Conservation (phyloP, 1,284 basidiomycete species). For the Porogramme epimiltina region DNA sequence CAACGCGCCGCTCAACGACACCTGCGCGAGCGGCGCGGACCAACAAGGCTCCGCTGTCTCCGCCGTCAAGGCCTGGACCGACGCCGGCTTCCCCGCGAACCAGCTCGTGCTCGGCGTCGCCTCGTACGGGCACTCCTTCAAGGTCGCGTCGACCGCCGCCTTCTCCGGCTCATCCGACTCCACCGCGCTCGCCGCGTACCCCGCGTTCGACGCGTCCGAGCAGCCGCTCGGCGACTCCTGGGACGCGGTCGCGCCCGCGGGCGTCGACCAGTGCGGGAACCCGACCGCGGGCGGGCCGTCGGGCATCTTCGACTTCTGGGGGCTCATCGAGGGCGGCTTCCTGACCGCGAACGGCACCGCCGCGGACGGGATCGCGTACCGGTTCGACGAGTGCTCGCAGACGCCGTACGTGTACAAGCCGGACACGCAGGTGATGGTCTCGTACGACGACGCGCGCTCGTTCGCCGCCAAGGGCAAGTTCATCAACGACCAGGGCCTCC, state of each 20-base stretch:
- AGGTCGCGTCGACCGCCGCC: constrained; percentile 36
- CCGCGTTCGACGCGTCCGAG: constrained; percentile 37
- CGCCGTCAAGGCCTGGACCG: constrained; percentile 62
- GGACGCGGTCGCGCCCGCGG: constrained; percentile 33
- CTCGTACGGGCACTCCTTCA: constrained; percentile 52
- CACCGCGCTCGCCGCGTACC: constrained; percentile 35
- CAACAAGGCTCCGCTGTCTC: constrained; percentile 64
- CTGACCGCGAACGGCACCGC: constrained; percentile 38
- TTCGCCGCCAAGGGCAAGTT: constrained; percentile 58
- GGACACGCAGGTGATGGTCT: constrained; percentile 38
- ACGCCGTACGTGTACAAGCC: constrained; percentile 52
- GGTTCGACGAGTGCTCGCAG: constrained; percentile 48
- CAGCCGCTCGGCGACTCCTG: constrained; percentile 46
- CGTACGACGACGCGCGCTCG: constrained; percentile 41
- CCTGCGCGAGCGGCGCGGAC: constrained; percentile 53
- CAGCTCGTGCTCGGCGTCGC: constrained; percentile 71
- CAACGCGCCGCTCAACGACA: constrained; percentile 70
- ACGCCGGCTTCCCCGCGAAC: constrained; percentile 60
- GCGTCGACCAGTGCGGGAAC: constrained; percentile 42
- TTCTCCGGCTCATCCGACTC: constrained; percentile 22
- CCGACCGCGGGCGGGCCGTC: constrained; percentile 29
- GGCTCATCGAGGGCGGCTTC: constrained; percentile 42
- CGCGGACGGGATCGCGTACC: constrained; percentile 40
- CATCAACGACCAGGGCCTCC: constrained; percentile 51
- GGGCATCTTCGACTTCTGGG: constrained; percentile 45